phyloP scores from a whole-genome alignment of 331 rosid genomes.

The Quercus lobata region DNA sequence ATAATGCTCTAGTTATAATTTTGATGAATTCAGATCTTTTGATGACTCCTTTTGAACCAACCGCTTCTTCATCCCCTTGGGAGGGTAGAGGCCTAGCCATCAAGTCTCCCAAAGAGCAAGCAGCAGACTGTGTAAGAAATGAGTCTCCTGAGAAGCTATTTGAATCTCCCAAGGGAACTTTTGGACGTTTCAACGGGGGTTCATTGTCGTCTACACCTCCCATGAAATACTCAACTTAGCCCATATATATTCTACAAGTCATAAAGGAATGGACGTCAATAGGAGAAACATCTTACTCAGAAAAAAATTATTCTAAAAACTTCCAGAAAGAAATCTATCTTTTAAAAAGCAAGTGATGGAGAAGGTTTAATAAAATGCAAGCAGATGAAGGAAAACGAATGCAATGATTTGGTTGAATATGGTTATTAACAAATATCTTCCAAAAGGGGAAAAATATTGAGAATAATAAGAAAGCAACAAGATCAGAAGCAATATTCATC shows the following conservation, averaged over 20 bases:
- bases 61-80: slow-evolving; percentile 70
- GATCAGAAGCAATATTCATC: neutral
- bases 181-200: slow-evolving; percentile 87
- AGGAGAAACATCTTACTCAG: slow-evolving; percentile 10
- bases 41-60: slow-evolving; percentile 86
- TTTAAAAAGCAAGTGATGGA: slow-evolving; percentile 6
- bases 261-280: neutral
- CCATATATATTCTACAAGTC: slow-evolving; percentile 51
- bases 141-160: slow-evolving; percentile 75
- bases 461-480: neutral
- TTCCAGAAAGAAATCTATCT: slow-evolving; percentile 15
- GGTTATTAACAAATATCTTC: neutral
- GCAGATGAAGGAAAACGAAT: neutral
- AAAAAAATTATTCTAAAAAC: slow-evolving; percentile 18
- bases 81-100: slow-evolving; percentile 88
- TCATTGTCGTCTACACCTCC: slow-evolving; percentile 99
- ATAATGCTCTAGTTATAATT: slow-evolving; percentile 82
- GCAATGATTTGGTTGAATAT: neutral
- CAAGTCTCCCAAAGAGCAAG: slow-evolving; percentile 57
- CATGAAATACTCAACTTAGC: slow-evolving; percentile 96
- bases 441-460: neutral
- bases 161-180: slow-evolving; percentile 55
- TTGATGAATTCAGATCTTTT: slow-evolving; percentile 79
- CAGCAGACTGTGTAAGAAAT: slow-evolving; percentile 47
- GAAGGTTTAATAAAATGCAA: neutral